Base-by-base conservation (phyloP, 208 protist genomes). In the Trypanosoma brucei region DNA sequence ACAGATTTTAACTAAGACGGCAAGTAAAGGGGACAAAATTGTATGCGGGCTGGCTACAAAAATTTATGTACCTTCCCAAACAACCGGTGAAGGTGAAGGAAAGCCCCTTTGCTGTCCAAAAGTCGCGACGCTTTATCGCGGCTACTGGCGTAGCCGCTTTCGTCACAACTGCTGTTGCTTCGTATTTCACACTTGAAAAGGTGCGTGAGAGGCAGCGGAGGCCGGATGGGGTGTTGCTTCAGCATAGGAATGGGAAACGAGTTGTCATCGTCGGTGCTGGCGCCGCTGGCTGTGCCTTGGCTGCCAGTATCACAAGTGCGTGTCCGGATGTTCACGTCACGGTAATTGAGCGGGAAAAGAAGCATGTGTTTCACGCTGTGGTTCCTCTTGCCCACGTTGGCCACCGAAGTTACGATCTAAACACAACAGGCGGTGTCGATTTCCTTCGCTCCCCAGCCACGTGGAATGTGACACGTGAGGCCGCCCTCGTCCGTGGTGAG, bases 381-480 rank as follows among this genome's bases (percentile, higher is more conserved):
- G 71, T 85, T 3, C 75, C 86, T 3, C 78, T 90, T 53, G 89
- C 89, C 0, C 78, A 89, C 55, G 89, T 91, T 8, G 89, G 89
- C 0, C 83, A 92, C 72, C 81, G 89, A 38, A 95, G 89, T 76
- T 95, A 95, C 71, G 89, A 95, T 66, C 52, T 93, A 3, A 85
- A 83, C 62, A 90, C 82, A 11, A 83, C 83, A 1, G 80, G 86
- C 34, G 84, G 75, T 46, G 46, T 86, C 1, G 84, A 95, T 61
- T 69, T 79, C 4, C 55, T 92, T 45, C 81, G 78, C 50, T 89
- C 89, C 0, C 80, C 86, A 1, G 76, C 76, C 13, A 72, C 84
- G 49, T 92, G 86, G 82, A 92, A 91, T 69, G 74, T 95, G 6
- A 88, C 85, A 30, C 76, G 84, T 3, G 82, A 90, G 33, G 86